Conservation (phyloP, 805 yeast genomes). For the Ascoidea tarda region DNA sequence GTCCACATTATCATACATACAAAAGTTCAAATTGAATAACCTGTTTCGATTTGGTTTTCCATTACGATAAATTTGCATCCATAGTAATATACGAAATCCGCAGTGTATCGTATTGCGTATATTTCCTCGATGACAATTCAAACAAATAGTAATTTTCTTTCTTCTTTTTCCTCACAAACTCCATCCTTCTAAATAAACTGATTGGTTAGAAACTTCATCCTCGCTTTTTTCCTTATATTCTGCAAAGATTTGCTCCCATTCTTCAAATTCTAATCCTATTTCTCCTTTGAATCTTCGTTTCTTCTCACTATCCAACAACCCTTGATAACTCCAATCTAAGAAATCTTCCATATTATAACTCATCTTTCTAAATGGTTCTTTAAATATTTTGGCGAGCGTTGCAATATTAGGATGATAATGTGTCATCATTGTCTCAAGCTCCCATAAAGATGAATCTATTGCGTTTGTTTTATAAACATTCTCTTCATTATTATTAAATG, state of each 20-base stretch:
- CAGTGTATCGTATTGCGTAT: too few species aligned
- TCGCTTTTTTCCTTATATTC: slow-evolving; percentile 5
- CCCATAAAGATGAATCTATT: slow-evolving; percentile 84
- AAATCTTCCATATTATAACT: slow-evolving; percentile 88
- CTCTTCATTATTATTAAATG: slow-evolving; percentile 44
- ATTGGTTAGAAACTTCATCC: not conserved
- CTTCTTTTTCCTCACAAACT: too few species aligned
- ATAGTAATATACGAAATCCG: too few species aligned
- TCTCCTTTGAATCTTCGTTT: slow-evolving; percentile 52
- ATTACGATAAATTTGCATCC: too few species aligned
- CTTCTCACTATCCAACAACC: slow-evolving; percentile 48
- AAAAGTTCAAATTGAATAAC: too few species aligned
- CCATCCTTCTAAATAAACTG: not conserved
- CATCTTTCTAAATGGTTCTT: slow-evolving; percentile 82
- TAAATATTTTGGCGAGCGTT: slow-evolving; percentile 74
- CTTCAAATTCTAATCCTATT: slow-evolving; percentile 69
- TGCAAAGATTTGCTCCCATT: slow-evolving; percentile 26
- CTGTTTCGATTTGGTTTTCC: too few species aligned
- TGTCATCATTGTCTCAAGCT: slow-evolving; percentile 57
- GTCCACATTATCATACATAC: too few species aligned
- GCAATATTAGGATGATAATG: slow-evolving; percentile 97
- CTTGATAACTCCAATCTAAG: slow-evolving; percentile 74
- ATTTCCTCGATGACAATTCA: too few species aligned
- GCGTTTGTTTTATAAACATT: slow-evolving; percentile 79
- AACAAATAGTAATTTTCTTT: too few species aligned